Evolutionary conservation across 176 grass and related monocot species (phyloP), one percentile per base, ranked within the genome.

Genomic region (Oryza coarctata): DNA sequence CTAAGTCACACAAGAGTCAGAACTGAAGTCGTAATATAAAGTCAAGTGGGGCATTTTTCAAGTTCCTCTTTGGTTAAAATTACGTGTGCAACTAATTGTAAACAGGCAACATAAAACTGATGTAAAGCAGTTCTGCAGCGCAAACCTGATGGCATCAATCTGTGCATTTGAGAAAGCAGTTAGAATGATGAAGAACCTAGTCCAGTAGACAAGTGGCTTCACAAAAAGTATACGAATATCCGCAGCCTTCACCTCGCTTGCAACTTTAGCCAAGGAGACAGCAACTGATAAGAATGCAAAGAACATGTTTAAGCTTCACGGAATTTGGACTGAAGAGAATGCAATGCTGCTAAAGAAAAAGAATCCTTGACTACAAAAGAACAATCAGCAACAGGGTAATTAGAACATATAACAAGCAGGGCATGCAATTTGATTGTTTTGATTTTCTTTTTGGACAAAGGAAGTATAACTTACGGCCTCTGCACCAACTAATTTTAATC

Each of bases 131-230:
- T 60, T 25, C 7, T 58, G 2, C 2, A 9, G 0, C 18, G 34
- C 18, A 22, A 79, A 98, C 96, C 93, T 92, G 72, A 98, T 95
- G 65, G 96, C 96, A 74, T 95, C 93, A 45, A 95, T 95, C 88
- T 98, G 96, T 31, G 96, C 92, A 40, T 94, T 92, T 8, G 96
- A 98, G 86, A 91, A 98, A 22, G 96, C 96, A 62, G 96, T 98
- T 68, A 89, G 86, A 40, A 98, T 98, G 70, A 98, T 95, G 78
- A 95, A 98, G 77, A 95, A 98, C 55, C 87, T 91, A 64, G 96
- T 98, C 96, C 93, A 98, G 73, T 98, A 98, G 25, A 98, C 96
- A 61, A 98, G 84, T 12, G 93, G 93, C 75, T 93, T 95, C 60
- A 93, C 96, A 58, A 89, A 93, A 29, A 98, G 87, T 17, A 98